Percentiles rank a stretch among this genome's conserved stretches.
Conservation (phyloP, 495 filamentous ascomycete species). For the Xylaria venustula region DNA sequence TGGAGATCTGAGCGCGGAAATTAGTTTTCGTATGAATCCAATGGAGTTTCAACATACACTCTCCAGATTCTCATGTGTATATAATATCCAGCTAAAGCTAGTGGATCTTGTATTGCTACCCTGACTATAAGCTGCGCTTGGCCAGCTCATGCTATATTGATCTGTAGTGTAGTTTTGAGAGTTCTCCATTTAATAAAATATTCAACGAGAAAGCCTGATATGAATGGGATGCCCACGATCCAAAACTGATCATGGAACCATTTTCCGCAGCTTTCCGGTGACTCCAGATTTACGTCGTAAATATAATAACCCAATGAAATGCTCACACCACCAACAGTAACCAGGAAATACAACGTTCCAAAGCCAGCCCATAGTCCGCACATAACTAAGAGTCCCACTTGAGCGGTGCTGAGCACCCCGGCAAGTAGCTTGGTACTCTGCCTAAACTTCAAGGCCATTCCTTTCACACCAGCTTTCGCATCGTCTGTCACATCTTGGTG, state of each 20-base stretch:
- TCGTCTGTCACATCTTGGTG: slow-evolving; percentile 29
- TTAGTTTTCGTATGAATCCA: too few relatives aligned
- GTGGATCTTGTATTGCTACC: too few relatives aligned
- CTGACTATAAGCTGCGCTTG: too few relatives aligned
- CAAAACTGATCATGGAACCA: slow-evolving; percentile 30
- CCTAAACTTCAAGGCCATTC: slow-evolving; percentile 20
- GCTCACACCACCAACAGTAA: slow-evolving; percentile 12
- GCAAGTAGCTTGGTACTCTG: slow-evolving; percentile 16
- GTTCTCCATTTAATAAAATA: not conserved
- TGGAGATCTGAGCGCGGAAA: too few relatives aligned
- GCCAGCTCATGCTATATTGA: too few relatives aligned
- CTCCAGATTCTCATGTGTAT: too few relatives aligned
- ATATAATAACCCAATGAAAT: slow-evolving; percentile 17
- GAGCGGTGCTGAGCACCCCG: not conserved
- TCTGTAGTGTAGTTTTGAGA: not conserved
- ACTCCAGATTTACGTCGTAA: slow-evolving; percentile 23
- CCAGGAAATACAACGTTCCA: slow-evolving; percentile 12
- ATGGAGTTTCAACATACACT: too few relatives aligned
- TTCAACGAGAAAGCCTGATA: slow-evolving; percentile 9
- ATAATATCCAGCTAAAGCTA: too few relatives aligned
- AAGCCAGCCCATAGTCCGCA: slow-evolving; percentile 20
- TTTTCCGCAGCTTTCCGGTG: slow-evolving; percentile 19
- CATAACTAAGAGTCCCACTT: slow-evolving; percentile 13
- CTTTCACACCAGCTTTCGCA: slow-evolving; percentile 25
- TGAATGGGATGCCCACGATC: slow-evolving; percentile 20